Conservation (phyloP, 257 asterid species). For the Cordia subcordata region DNA sequence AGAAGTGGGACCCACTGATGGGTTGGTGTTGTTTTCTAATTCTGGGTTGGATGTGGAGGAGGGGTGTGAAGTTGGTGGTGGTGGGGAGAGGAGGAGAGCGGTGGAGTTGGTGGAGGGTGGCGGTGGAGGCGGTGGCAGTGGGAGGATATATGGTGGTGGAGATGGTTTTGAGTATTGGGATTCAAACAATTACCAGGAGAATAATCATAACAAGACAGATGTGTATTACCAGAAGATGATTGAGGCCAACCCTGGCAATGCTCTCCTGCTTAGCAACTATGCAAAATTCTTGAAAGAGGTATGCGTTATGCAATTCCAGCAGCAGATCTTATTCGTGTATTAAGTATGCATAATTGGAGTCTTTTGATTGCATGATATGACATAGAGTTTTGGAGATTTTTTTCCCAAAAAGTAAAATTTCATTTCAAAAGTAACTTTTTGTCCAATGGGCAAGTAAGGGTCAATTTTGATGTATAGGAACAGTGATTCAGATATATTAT, state of each 20-base stretch:
- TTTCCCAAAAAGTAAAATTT: too few relatives aligned
- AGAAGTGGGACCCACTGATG: background rate
- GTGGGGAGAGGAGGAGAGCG: conserved; percentile 11
- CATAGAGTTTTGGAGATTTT: too few relatives aligned
- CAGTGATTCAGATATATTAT: too few relatives aligned
- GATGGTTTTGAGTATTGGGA: conserved; percentile 22
- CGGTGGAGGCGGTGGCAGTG: conserved; percentile 19
- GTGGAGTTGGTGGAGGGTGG: conserved; percentile 13
- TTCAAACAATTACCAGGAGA: conserved; percentile 14
- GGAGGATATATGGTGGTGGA: conserved; percentile 8
- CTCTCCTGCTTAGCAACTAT: conserved; percentile 46
- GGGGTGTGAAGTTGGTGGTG: background rate
- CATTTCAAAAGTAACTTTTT: too few relatives aligned
- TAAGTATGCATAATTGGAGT: too few relatives aligned
- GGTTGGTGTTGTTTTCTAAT: background rate
- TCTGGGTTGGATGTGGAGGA: conserved; percentile 9
- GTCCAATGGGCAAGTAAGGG: too few relatives aligned
- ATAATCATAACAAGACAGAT: conserved; percentile 16
- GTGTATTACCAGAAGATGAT: conserved; percentile 40
- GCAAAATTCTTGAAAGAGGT: conserved; percentile 63
- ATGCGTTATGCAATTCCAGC: too few relatives aligned
- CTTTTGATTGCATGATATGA: too few relatives aligned
- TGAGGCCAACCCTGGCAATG: conserved; percentile 37
- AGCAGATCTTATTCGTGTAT: too few relatives aligned
- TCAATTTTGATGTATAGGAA: too few relatives aligned